phyloP scores from a whole-genome alignment of 768 basidiomycete genomes.

The Kwoniella dejecticola region DNA sequence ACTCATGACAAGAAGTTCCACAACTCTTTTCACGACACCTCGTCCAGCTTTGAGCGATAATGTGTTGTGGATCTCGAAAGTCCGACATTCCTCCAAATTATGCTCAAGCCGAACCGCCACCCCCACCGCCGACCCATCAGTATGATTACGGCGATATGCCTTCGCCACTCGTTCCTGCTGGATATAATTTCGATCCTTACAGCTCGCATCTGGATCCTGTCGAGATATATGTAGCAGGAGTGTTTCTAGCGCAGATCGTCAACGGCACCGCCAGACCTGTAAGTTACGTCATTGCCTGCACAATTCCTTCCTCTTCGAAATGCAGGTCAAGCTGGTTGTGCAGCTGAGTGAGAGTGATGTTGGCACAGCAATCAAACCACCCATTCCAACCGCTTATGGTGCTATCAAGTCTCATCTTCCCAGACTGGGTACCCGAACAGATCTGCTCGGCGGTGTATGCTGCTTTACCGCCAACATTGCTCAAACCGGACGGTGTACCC shows the following conservation, averaged over 20 bases:
- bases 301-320: neutral
- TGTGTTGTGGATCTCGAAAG: neutral
- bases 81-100: neutral
- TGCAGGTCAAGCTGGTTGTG: no score
- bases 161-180: neutral
- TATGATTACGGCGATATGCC: slow-evolving; percentile 8
- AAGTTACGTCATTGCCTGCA: neutral
- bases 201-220: neutral
- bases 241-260: slow-evolving; percentile 1
- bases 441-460: neutral
- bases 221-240: neutral
- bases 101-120: neutral
- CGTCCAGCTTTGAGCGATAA: neutral
- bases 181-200: slow-evolving; percentile 2
- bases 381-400: neutral
- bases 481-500: neutral
- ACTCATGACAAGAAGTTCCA: no score
- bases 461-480: neutral
- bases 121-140: neutral
- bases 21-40: no score
- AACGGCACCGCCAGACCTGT: neutral
- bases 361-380: neutral
- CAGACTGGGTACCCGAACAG: neutral
- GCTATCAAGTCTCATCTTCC: neutral
- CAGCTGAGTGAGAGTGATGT: no score